Percentiles rank a stretch among this genome's conserved stretches.
These are phyloP conservation scores for Phaffia rhodozyma DNA, from an alignment of 1,284 basidiomycete genomes.

Conservation along the genomic window DNA sequence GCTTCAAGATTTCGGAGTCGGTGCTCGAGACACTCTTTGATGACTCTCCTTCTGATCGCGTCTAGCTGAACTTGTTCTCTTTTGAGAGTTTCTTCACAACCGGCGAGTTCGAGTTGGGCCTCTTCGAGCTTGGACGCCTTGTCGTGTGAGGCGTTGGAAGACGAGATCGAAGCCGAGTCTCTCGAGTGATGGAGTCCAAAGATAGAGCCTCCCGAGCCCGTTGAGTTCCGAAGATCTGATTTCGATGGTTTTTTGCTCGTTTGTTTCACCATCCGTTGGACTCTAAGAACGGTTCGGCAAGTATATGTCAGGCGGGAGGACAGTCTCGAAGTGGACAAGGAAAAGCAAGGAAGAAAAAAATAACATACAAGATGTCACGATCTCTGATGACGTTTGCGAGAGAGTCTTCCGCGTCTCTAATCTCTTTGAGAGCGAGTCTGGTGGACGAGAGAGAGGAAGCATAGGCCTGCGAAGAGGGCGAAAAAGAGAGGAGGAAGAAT, in stretches of 20 bases:
- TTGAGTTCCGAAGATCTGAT: conserved; percentile 6
- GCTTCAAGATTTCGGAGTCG: conserved; percentile 8
- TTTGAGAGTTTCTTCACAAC: conserved; percentile 15
- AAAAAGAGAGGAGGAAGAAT: not conserved
- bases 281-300: not conserved
- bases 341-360: not conserved
- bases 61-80: conserved; percentile 11
- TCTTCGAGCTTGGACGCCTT: conserved; percentile 14
- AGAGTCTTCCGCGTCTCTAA: conserved; percentile 15
- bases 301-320: not conserved
- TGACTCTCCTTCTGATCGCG: conserved; percentile 9
- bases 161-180: conserved; percentile 2
- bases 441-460: conserved; percentile 10
- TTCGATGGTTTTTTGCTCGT: conserved; percentile 19
- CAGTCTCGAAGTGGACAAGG: not conserved
- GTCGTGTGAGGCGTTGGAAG: conserved; percentile 11
- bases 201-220: not conserved
- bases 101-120: conserved; percentile 16
- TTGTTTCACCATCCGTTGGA: conserved; percentile 18
- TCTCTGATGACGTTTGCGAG: conserved; percentile 16
- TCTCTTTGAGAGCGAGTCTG: conserved; percentile 15
- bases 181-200: not conserved
- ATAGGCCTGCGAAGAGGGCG: conserved; percentile 1
- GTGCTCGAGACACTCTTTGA: conserved; percentile 7
- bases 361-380: conserved; percentile 17